These are phyloP conservation scores for Debaryomyces tyrocola DNA, from an alignment of 805 yeast species.

Conservation along the genomic window DNA sequence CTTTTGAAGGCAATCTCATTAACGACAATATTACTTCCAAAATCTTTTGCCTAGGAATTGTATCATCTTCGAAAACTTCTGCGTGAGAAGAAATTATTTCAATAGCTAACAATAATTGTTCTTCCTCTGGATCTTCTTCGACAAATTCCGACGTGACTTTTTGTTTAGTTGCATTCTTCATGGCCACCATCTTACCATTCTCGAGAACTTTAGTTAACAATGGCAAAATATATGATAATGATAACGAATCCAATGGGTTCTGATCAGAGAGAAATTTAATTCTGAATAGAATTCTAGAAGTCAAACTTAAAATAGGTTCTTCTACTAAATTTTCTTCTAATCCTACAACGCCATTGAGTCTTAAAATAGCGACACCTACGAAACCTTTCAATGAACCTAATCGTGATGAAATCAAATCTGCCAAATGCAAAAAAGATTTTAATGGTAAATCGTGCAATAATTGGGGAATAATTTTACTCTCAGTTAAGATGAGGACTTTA, in stretches of 20 bases:
- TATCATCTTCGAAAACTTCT: constrained; percentile 62
- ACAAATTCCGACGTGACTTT: constrained; percentile 63
- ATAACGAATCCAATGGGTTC: constrained; percentile 62
- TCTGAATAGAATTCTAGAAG: constrained; percentile 70
- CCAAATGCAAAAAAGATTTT: constrained; percentile 53
- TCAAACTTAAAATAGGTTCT: constrained; percentile 53
- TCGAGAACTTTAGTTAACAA: constrained; percentile 66
- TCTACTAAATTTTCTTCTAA: constrained; percentile 47
- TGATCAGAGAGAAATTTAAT: constrained; percentile 75
- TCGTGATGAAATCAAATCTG: constrained; percentile 52
- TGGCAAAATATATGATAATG: constrained; percentile 76
- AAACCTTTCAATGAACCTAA: constrained; percentile 50
- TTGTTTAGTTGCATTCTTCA: constrained; percentile 51
- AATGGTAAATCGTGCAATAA: constrained; percentile 47
- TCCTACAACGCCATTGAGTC: constrained; percentile 49
- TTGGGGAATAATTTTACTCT: constrained; percentile 26
- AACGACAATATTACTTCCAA: constrained; percentile 62
- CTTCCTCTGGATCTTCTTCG: constrained; percentile 88
- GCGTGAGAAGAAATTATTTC: constrained; percentile 72
- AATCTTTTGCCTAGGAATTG: constrained; percentile 69
- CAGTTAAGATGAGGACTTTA: constrained; percentile 46
- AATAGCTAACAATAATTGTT: constrained; percentile 72
- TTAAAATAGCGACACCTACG: constrained; percentile 69
- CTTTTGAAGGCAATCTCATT: constrained; percentile 72
- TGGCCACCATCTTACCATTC: constrained; percentile 58